A percentile compares a stretch with the other conserved stretches of the same genome.
Evolutionary conservation across 768 basidiomycete species (phyloP).

Genomic region (Tulasnella sp.): DNA sequence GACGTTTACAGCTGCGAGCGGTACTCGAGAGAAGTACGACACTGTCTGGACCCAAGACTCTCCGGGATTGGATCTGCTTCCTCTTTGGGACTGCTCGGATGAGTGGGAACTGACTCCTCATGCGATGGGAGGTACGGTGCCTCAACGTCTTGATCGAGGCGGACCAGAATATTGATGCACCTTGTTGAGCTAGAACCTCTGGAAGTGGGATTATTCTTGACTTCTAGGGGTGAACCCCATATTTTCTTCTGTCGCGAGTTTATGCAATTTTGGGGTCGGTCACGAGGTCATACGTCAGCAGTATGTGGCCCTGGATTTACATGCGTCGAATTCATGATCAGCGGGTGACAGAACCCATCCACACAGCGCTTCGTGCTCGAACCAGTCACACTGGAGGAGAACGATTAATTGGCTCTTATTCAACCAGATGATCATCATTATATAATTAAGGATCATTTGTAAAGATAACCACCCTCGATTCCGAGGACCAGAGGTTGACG

Average conservation of each 20-base stretch:
- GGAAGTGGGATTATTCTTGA: neutral
- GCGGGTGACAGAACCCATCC: neutral
- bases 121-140: neutral
- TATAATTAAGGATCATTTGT: no score
- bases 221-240: neutral
- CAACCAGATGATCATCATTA: neutral
- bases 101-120: neutral
- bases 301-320: neutral
- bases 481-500: no score
- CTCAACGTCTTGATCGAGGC: neutral
- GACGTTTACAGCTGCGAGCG: neutral
- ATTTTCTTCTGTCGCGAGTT: neutral
- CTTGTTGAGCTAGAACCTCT: neutral
- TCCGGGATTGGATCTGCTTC: neutral
- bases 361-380: neutral
- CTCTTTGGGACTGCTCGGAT: neutral
- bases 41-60: neutral
- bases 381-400: neutral
- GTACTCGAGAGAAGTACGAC: neutral
- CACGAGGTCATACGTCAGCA: neutral
- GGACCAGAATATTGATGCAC: neutral
- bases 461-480: no score
- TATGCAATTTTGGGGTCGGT: neutral
- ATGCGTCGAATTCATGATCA: neutral
- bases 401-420: neutral